Evolutionary conservation across 441 rosid genomes (phyloP), one percentile per base, ranked within the genome.

Genomic region (Erodium moschatum): DNA sequence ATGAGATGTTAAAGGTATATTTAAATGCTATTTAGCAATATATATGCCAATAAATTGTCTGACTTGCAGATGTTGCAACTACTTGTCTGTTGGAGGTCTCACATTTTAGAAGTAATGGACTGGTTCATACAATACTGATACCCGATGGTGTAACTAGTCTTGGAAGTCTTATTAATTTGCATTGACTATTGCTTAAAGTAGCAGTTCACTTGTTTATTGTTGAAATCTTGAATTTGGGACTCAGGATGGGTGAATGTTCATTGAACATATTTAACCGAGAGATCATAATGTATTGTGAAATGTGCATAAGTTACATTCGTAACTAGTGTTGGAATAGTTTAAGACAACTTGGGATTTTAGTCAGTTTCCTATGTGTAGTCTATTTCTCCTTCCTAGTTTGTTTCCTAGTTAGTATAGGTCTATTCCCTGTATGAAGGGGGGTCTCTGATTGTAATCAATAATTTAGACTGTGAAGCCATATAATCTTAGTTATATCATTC

Each of bases 1-100:
- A 84, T 66, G 99, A 95, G 84, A 90, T 95, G 97, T 81, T 91
- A 69, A 95, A 92, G 94, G 99, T 94, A 77, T 73, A 77, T 19
- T 21, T 42, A 35, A 52, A 58, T 65, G 27, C 13, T 52, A 65
- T 21, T 27, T 35, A 9, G 40, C 12, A 12, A 11, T 24, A 48
- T 46, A 69, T 66, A 48, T 69, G 48, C 33, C 72, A 61, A 70
- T 42, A 19, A 48, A 56, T 69, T 64, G 11, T 42, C 16, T 56
- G 12, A 58, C 62, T 16, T 73, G 71, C 62, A 1, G 13, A 60
- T 60, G 15, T 60, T 60, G 29, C 33, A 21, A 19, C 18, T 19
- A 56, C 12, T 1, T 18, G 24, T 58, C 29, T 58, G 9, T 58
- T 58, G 58, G 18, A 44, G 50, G 50, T 44, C n/a, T 44, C 50